Base-by-base conservation (phyloP, 2,329 filamentous ascomycete genomes). In the Penicillium vulpinum region DNA sequence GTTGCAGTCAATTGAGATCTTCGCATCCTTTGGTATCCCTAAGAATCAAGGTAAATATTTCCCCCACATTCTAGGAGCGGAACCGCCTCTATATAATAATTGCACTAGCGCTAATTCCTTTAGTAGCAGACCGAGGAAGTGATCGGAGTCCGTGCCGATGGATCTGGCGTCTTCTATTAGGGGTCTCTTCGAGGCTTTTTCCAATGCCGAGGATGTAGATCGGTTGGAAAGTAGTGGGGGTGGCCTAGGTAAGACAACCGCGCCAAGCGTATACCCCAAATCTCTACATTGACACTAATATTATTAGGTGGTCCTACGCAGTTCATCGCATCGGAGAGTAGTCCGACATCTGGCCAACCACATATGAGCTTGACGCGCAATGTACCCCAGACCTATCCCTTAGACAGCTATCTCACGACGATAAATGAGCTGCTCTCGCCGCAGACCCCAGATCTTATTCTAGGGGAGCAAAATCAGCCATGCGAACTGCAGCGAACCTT, bases 141-240 rank as follows among this genome's bases (percentile, higher is more conserved):
- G 22, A 51, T 9, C 26, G 35, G 26, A 46, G 13, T 41, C 26
- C 35, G 48, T 56, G 28, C 48, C 48, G 36, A 56, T 56, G 48
- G 48, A 56, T 24, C 26, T 56, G 2, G 8, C 41, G 9, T 33
- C 39, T n/a, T 56, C 54, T 22, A 26, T 52, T 26, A 31, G 22
- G 21, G 28, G 16, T 9, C 54, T 56, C 13, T 33, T 46, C 28
- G 33, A 40, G 48, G 54, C 48, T 13, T 56, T 56, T 16, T 51
- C 54, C n/a, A 56, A 56, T 46, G 41, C 54, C 48, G 54, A 56
- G 40, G 54, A 52, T 52, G 48, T 56, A 46, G 54, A 56, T 52
- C 48, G 35, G 26, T 7, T 52, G 4, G 41, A 56, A n/a, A 21
- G 13, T 6, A 35, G 48, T 10, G 28, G 33, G 35, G 26, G 21